phyloP scores from a whole-genome alignment of 352 stramenopile genomes.

The Globisporangium orthogonon region DNA sequence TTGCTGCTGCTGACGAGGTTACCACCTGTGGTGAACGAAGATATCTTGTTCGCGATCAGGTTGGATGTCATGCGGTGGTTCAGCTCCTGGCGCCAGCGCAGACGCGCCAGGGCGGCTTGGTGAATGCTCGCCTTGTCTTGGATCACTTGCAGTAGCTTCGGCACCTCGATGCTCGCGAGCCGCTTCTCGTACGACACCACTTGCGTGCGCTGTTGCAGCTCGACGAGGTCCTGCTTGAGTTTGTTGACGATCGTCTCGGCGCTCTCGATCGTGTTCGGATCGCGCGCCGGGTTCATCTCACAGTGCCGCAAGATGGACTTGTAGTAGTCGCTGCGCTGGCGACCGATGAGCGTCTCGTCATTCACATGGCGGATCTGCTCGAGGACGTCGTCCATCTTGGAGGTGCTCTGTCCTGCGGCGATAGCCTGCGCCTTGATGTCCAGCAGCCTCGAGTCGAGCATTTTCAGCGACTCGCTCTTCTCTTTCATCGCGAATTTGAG shows the following conservation, averaged over 20 bases:
- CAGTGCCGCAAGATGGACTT: conserved; percentile 72
- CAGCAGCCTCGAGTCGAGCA: conserved; percentile 53
- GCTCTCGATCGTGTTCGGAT: conserved; percentile 71
- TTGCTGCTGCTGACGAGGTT: not conserved
- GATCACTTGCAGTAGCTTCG: conserved; percentile 59
- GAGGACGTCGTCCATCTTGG: conserved; percentile 48
- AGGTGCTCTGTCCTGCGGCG: conserved; percentile 39
- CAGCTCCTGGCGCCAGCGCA: conserved; percentile 66
- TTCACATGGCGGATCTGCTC: conserved; percentile 57
- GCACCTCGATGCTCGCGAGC: conserved; percentile 48
- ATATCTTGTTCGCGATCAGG: conserved; percentile 8
- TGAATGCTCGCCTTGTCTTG: conserved; percentile 65
- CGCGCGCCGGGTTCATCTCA: conserved; percentile 66
- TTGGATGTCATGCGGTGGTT: conserved; percentile 32
- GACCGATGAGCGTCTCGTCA: conserved; percentile 51
- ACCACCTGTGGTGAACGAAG: conserved; percentile 1
- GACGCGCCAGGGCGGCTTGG: conserved; percentile 43
- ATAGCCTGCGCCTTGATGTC: conserved; percentile 41
- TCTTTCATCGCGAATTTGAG: conserved; percentile 62
- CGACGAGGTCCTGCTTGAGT: conserved; percentile 57
- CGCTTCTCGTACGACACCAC: conserved; percentile 65
- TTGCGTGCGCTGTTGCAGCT: conserved; percentile 66
- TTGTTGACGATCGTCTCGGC: conserved; percentile 54
- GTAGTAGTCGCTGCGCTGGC: conserved; percentile 78
- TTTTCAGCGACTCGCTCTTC: conserved; percentile 33